These are phyloP conservation scores for Eucalyptus guilfoylei DNA, from an alignment of 345 rosid species.

Conservation along the genomic window DNA sequence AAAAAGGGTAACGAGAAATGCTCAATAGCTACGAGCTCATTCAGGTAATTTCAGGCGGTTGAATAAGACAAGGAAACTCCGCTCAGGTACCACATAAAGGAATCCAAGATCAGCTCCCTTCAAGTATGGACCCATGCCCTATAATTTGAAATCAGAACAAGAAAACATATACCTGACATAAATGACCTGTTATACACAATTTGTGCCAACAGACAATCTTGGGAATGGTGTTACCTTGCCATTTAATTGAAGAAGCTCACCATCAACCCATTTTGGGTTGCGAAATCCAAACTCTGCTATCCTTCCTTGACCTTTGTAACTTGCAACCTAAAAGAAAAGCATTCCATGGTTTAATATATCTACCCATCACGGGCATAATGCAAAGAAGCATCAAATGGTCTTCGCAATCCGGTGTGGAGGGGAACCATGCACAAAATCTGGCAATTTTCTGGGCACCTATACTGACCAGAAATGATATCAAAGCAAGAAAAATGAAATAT, in stretches of 20 bases:
- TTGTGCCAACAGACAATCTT: background rate
- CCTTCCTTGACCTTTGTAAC: constrained; percentile 89
- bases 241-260: constrained; percentile 75
- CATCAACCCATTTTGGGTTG: constrained; percentile 87
- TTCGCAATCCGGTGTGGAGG: background rate
- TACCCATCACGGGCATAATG: background rate
- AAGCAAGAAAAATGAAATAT: background rate
- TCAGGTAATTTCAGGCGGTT: constrained; percentile 74
- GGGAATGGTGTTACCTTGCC: constrained; percentile 49
- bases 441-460: background rate
- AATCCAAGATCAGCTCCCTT: constrained; percentile 92
- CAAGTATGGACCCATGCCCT: constrained; percentile 79
- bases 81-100: constrained; percentile 70
- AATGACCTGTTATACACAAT: background rate
- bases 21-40: background rate
- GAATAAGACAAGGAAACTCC: constrained; percentile 88
- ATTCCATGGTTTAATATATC: background rate
- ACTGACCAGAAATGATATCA: background rate
- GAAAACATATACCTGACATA: background rate
- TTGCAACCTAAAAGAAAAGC: constrained; percentile 42
- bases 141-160: background rate
- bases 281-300: constrained; percentile 73
- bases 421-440: background rate
- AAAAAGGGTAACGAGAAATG: background rate
- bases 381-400: background rate